Base-by-base conservation (phyloP, 768 basidiomycete species). In the Mycena polygramma region DNA sequence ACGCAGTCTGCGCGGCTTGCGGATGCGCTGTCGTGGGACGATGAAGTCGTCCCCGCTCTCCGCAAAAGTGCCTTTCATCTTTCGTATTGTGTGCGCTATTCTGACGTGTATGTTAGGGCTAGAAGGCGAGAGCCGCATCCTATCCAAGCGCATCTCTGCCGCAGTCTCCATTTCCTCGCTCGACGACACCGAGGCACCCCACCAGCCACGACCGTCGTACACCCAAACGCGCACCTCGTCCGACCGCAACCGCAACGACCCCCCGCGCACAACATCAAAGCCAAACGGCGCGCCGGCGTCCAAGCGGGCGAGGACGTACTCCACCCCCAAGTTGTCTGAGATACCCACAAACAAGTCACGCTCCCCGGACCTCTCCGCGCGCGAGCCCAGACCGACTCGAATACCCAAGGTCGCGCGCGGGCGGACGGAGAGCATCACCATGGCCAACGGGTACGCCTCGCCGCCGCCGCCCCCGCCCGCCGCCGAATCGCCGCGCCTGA, bases 71-170 rank as follows among this genome's bases (percentile, higher is more conserved):
- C 63, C 59, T 62, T 62, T 60, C 43, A 64, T 54, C 53, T 57
- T 55, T 20, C 36, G 19, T 9, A 26, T 59, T 63, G 22, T 57
- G 22, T 52, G 22, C 49, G 13, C 15, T 69, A 49, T 73, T 30
- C 72, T 73, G 57, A 70, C 72, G 57, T 58, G 61, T 73, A 53
- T 24, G 19, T 17, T 75, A 96, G 94, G 94, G 65, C 88, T 96
- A 22, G 90, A 95, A 81, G 87, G 83, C 70, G 94, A 96, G 83
- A 94, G 93, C 75, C 87, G 90, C 45, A 89, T 89, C n/a, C 85
- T 96, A 62, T 84, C 93, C 39, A 90, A 88, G 72, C 90, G 94
- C 69, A 88, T 95, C 78, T 94, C 94, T 43, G 62, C 72, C 43
- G 88, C 91, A 68, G 85, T 92, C 35, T 94, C 93, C 62, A 84